Conservation (phyloP, 129 eudicot genomes). For the Escallonia herrerae region DNA sequence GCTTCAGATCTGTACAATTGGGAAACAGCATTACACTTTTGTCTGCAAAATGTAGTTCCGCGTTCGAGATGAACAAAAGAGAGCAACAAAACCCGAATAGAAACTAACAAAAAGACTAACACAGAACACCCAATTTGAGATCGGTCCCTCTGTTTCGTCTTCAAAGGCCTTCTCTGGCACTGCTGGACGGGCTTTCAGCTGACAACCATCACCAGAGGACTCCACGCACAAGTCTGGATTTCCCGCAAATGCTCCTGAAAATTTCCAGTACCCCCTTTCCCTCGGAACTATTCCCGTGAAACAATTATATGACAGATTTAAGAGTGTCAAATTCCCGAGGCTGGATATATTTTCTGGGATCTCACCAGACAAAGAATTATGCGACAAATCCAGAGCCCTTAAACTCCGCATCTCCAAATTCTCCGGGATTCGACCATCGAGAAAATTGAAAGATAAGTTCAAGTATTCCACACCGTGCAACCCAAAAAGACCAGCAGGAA, state of each 20-base stretch:
- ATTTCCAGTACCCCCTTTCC: slow-evolving; percentile 62
- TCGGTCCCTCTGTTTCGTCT: slow-evolving; percentile 52
- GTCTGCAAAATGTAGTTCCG: slow-evolving; percentile 63
- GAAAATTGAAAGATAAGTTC: slow-evolving; percentile 69
- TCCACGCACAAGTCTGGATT: slow-evolving; percentile 83
- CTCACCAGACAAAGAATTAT: slow-evolving; percentile 68
- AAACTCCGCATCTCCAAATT: slow-evolving; percentile 61
- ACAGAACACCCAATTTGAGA: slow-evolving; percentile 66
- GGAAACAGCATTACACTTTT: slow-evolving; percentile 17
- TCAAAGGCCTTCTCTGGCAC: slow-evolving; percentile 39
- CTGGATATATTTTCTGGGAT: slow-evolving; percentile 61
- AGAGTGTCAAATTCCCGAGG: slow-evolving; percentile 47
- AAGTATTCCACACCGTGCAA: slow-evolving; percentile 80
- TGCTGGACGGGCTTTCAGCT: slow-evolving; percentile 24
- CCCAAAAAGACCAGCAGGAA: slow-evolving; percentile 60
- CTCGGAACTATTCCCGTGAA: slow-evolving; percentile 65
- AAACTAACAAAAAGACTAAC: slow-evolving; percentile 66
- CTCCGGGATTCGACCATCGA: slow-evolving; percentile 63
- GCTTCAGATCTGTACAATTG: no score
- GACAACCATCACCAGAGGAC: slow-evolving; percentile 43
- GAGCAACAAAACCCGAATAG: slow-evolving; percentile 45
- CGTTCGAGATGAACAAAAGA: slow-evolving; percentile 69
- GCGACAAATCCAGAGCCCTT: slow-evolving; percentile 69
- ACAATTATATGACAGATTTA: slow-evolving; percentile 67
- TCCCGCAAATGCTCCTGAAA: slow-evolving; percentile 83